Evolutionary conservation across 441 rosid genomes (phyloP).

Genomic region (Gossypium davidsonii): DNA sequence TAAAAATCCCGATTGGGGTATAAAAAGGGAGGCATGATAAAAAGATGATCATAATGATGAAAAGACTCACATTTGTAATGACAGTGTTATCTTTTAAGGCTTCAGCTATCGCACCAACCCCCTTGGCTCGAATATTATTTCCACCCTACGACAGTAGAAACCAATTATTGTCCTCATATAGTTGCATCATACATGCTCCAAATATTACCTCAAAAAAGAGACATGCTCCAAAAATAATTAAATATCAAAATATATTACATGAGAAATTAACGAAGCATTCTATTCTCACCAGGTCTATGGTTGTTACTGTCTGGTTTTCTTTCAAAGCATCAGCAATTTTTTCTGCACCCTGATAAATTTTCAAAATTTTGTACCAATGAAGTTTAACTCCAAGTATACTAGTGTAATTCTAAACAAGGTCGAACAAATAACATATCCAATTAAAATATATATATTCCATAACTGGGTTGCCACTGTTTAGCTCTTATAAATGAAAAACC

Average conservation of each 20-base stretch:
- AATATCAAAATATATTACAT: not conserved
- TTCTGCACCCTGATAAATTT: slow-evolving; percentile 66
- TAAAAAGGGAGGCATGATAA: slow-evolving; percentile 1
- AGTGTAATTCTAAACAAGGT: not conserved
- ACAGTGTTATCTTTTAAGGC: slow-evolving; percentile 67
- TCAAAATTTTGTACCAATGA: slow-evolving; percentile 9
- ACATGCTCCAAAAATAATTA: not conserved
- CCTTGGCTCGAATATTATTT: slow-evolving; percentile 77
- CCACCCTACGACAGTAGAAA: slow-evolving; percentile 59
- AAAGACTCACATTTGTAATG: slow-evolving; percentile 57
- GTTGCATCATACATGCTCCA: not conserved
- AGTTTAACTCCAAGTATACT: slow-evolving; percentile 11
- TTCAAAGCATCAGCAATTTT: slow-evolving; percentile 76
- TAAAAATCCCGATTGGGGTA: slow-evolving; percentile 10
- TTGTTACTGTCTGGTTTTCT: slow-evolving; percentile 63
- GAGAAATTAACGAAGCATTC: slow-evolving; percentile 7
- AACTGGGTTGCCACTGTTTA: not conserved
- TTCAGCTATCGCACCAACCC: slow-evolving; percentile 64
- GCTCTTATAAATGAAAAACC: not conserved
- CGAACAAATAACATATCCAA: not conserved
- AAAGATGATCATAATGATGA: slow-evolving; percentile 5
- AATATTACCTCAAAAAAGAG: not conserved
- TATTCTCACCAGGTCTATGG: slow-evolving; percentile 74
- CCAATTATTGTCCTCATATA: slow-evolving; percentile 11
- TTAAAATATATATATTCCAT: not conserved